Base-by-base conservation (phyloP, 2,329 filamentous ascomycete genomes). In the Penicillium thymicola region DNA sequence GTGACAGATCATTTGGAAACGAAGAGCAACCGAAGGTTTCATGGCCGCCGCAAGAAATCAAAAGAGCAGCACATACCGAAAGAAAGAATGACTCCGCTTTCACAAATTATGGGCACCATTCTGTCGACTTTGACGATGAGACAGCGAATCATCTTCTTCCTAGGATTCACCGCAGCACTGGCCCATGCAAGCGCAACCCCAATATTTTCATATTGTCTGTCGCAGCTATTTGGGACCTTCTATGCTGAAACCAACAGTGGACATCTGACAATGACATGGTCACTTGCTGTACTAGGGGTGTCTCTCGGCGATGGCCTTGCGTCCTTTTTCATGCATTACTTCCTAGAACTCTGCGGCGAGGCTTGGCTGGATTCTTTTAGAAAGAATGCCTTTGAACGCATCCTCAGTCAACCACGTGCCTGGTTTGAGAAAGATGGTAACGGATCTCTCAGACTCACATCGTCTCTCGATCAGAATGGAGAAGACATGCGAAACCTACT, bases 401-500 rank as follows among this genome's bases (percentile, higher is more conserved):
- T 96, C 16, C 78, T 97, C 0, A 79, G 82, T 38, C 93, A 97
- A 67, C 88, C 90, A 0, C 86, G 83, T 59, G 74, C 82, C 5
- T 97, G 92, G 87, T 96, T 96, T 64, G 87, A 91, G 60, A 77
- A 81, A 48, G 79, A 87, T 2, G 78, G 80, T 34, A 89, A 94
- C 70, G 84, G 82, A 0, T 77, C 88, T 0, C 78, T 80, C 0
- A 79, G 81, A 2, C 79, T 97, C 41, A 85, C 81, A 0, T 86
- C 90, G 58, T 88, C 83, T 43, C 81, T 97, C 0, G 90, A 96
- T 66, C 83, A 88, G 16, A 89, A 90, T 65, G 89, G 88, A 0
- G 92, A 97, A 70, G 91, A 96, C 69, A 92, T 94, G 84, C 84
- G 89, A 9, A 92, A 90, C 64, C 77, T 97, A 0, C 80, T 96